Percentiles rank a stretch among this genome's conserved stretches.
Evolutionary conservation across 2,329 filamentous ascomycete genomes (phyloP).

Genomic region (Fusarium subtropicale): DNA sequence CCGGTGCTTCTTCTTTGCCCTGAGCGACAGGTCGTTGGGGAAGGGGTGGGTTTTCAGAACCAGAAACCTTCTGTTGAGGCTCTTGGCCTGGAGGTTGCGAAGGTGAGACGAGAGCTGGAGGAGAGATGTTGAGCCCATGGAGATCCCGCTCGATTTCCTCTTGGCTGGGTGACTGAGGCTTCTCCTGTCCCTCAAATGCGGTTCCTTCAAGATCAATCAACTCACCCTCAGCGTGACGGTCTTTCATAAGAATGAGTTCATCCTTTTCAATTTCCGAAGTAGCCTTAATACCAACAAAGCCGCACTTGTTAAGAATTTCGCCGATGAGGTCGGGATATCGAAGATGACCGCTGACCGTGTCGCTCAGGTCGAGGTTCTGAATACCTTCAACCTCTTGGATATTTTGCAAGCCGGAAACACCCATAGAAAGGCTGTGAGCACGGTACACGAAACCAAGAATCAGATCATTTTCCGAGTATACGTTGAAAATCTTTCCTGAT

Average conservation of each 20-base stretch:
- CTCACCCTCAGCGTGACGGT: slow-evolving; percentile 50
- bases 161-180: slow-evolving; percentile 23
- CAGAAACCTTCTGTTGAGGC: background rate
- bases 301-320: slow-evolving; percentile 64
- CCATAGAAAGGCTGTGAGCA: slow-evolving; percentile 82
- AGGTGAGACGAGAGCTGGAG: slow-evolving; percentile 43
- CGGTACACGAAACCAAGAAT: slow-evolving; percentile 90
- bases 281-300: slow-evolving; percentile 60
- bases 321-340: slow-evolving; percentile 64
- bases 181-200: slow-evolving; percentile 20
- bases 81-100: slow-evolving; percentile 28
- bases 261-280: slow-evolving; percentile 63
- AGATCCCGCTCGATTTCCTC: slow-evolving; percentile 44
- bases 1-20: slow-evolving; percentile 13
- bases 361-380: slow-evolving; percentile 65
- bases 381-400: slow-evolving; percentile 76
- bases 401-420: slow-evolving; percentile 84
- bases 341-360: slow-evolving; percentile 65
- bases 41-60: slow-evolving; percentile 29
- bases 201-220: slow-evolving; percentile 49
- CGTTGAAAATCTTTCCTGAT: slow-evolving; percentile 84
- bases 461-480: slow-evolving; percentile 88
- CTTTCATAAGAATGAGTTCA: slow-evolving; percentile 61
- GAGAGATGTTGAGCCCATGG: slow-evolving; percentile 47
- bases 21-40: slow-evolving; percentile 21